Percentiles rank a stretch among this genome's conserved stretches.
Conservation (phyloP, 2,329 filamentous ascomycete genomes). For the Colletotrichum melonis region DNA sequence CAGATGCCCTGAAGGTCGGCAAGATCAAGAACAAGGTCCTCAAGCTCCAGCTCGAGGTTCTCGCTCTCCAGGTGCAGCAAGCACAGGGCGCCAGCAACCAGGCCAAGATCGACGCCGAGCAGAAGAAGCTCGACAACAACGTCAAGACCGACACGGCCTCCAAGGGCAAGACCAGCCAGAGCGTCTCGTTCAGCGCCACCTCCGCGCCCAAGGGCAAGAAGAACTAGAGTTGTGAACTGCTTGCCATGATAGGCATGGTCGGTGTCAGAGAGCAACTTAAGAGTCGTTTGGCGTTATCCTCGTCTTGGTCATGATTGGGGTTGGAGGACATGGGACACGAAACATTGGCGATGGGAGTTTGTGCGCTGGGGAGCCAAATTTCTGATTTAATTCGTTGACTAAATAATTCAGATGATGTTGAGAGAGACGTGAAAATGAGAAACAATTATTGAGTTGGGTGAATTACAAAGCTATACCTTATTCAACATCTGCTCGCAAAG, state of each 20-base stretch:
- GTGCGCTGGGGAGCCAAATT: conserved; percentile 16
- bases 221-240: neutral
- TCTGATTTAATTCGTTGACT: conserved; percentile 22
- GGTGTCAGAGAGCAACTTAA: neutral
- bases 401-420: conserved; percentile 28
- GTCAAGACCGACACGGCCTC: conserved; percentile 51
- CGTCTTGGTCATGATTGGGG: neutral
- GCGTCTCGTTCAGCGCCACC: conserved; percentile 49
- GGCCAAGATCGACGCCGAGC: conserved; percentile 57
- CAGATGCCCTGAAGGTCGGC: conserved; percentile 61
- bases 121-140: conserved; percentile 65
- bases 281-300: neutral
- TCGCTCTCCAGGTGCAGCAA: conserved; percentile 61
- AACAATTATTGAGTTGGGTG: neutral
- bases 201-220: conserved; percentile 5
- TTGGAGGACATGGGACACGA: neutral
- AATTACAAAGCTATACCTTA: neutral
- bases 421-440: neutral
- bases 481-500: neutral
- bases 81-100: conserved; percentile 59
- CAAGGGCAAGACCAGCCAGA: conserved; percentile 49
- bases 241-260: neutral
- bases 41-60: conserved; percentile 65
- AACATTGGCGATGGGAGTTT: conserved; percentile 18
- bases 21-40: conserved; percentile 73